Percentiles rank a stretch among this genome's conserved stretches.
Conservation (phyloP, 2,329 filamentous ascomycete genomes). For the Sporothrix luriei region DNA sequence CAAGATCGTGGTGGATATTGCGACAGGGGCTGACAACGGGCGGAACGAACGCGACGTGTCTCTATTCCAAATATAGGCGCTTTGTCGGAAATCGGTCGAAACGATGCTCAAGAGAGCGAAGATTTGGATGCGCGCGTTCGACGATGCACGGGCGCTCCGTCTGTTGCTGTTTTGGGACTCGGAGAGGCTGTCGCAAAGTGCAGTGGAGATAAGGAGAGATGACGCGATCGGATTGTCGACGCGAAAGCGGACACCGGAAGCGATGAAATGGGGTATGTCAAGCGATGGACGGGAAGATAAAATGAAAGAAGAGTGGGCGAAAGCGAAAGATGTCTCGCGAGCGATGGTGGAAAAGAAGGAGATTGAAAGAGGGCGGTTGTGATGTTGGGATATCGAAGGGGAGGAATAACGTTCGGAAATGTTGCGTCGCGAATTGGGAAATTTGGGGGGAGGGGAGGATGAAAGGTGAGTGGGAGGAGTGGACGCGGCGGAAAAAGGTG, state of each 20-base stretch:
- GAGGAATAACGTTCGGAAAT: conserved; percentile 18
- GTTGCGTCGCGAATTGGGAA: conserved; percentile 28
- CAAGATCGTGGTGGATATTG: neutral
- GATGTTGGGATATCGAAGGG: conserved; percentile 22
- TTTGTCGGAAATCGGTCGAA: neutral
- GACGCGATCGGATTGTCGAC: conserved; percentile 27
- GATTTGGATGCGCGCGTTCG: conserved; percentile 11
- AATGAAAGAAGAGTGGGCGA: neutral
- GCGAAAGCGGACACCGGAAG: conserved; percentile 2
- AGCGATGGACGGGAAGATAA: neutral
- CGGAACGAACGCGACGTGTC: neutral
- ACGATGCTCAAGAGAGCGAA: neutral
- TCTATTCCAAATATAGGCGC: neutral
- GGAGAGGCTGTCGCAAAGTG: conserved; percentile 27
- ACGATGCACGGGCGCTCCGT: neutral
- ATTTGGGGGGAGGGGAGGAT: conserved; percentile 24
- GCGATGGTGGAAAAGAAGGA: conserved; percentile 15
- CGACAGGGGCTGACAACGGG: neutral
- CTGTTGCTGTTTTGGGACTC: neutral
- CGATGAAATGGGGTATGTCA: neutral
- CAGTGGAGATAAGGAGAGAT: conserved; percentile 27
- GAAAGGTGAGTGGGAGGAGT: conserved; percentile 26
- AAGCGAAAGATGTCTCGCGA: conserved; percentile 2
- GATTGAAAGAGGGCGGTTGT: conserved; percentile 5
- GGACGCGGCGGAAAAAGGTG: conserved; percentile 18